A percentile compares a stretch with the other conserved stretches of the same genome.
phyloP scores from a whole-genome alignment of 2,329 filamentous ascomycete species.

The Pseudogymnoascus sp. region DNA sequence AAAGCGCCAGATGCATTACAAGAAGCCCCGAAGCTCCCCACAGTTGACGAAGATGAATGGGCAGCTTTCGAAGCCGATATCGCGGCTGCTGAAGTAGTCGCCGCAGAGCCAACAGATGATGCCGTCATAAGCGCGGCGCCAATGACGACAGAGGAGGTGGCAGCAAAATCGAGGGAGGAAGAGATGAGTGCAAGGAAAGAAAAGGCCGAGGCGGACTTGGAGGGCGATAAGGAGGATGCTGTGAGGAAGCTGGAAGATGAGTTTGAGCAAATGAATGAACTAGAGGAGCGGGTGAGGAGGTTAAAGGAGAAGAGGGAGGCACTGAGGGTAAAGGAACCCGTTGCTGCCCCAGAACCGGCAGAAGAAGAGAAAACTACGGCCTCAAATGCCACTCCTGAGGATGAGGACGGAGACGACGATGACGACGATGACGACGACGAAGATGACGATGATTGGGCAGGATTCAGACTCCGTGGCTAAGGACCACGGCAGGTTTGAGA shows the following conservation, averaged over 20 bases:
- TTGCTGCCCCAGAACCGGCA: conserved; percentile 20
- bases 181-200: conserved; percentile 40
- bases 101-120: conserved; percentile 29
- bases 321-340: conserved; percentile 39
- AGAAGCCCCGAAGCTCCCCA: conserved; percentile 15
- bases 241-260: conserved; percentile 64
- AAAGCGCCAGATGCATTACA: conserved; percentile 35
- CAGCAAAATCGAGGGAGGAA: conserved; percentile 42
- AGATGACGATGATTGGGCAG: conserved; percentile 51
- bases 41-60: conserved; percentile 72
- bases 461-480: conserved; percentile 33
- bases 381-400: conserved; percentile 27
- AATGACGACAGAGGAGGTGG: conserved; percentile 55
- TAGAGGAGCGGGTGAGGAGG: conserved; percentile 61
- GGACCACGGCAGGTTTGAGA: neutral
- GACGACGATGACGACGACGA: conserved; percentile 35
- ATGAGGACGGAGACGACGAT: conserved; percentile 36
- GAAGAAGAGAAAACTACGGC: conserved; percentile 21
- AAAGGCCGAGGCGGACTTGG: conserved; percentile 46
- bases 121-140: conserved; percentile 63
- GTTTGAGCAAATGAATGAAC: conserved; percentile 73
- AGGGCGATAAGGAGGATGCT: conserved; percentile 69
- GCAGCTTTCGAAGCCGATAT: conserved; percentile 82
- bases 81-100: conserved; percentile 37
- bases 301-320: conserved; percentile 66